phyloP scores from a whole-genome alignment of 2,329 filamentous ascomycete genomes.

The Ophiostoma australiae region DNA sequence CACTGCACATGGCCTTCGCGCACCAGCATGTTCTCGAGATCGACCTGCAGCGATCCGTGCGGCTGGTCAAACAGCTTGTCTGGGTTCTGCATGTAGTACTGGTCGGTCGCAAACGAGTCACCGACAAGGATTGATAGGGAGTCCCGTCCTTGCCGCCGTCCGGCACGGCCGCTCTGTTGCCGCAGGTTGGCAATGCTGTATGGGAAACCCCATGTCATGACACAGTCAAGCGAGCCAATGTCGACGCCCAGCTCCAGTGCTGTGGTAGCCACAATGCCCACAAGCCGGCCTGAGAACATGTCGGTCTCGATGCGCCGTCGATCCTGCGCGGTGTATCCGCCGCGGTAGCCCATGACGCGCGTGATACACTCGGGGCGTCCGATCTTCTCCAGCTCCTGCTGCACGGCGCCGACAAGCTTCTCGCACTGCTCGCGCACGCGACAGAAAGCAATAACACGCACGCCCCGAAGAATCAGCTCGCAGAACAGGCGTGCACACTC shows the following conservation, averaged over 20 bases:
- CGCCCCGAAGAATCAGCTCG: constrained; percentile 79
- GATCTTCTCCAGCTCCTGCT: constrained; percentile 66
- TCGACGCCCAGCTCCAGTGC: constrained; percentile 92
- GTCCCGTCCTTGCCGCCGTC: constrained; percentile 84
- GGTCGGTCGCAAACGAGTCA: constrained; percentile 84
- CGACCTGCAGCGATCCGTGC: constrained; percentile 83
- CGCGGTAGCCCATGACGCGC: constrained; percentile 90
- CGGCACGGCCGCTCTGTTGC: constrained; percentile 90
- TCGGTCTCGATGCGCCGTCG: constrained; percentile 82
- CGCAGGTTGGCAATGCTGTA: constrained; percentile 92
- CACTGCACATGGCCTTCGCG: constrained; percentile 94
- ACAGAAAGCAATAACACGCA: constrained; percentile 90
- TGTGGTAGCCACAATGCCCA: constrained; percentile 90
- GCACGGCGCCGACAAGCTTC: constrained; percentile 72
- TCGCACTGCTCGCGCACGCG: constrained; percentile 85
- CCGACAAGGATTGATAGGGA: constrained; percentile 86
- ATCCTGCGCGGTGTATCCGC: constrained; percentile 90
- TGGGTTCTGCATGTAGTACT: constrained; percentile 95
- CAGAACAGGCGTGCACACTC: constrained; percentile 91
- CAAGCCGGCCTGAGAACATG: constrained; percentile 93
- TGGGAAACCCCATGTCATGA: constrained; percentile 89
- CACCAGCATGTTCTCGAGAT: constrained; percentile 85
- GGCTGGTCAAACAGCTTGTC: constrained; percentile 89
- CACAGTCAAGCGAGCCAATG: constrained; percentile 88
- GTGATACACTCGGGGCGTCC: constrained; percentile 69